These are phyloP conservation scores for Cladosporium austrohemisphaericum DNA, from an alignment of 2,329 filamentous ascomycete genomes.

Conservation along the genomic window DNA sequence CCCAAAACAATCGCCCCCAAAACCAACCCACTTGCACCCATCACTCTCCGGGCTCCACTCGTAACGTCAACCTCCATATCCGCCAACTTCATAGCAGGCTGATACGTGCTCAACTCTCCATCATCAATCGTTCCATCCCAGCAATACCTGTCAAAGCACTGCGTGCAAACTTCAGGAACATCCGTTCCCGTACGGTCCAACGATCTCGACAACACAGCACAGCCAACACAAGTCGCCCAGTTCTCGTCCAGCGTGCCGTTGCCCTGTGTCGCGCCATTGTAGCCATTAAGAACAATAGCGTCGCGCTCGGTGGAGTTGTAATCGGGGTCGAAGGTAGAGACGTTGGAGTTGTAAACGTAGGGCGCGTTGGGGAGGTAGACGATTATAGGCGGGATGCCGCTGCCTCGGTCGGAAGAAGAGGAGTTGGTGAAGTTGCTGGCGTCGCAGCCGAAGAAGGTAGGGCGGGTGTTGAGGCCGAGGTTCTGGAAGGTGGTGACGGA, in stretches of 20 bases:
- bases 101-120: constrained; percentile 22
- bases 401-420: background rate
- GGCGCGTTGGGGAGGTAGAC: constrained; percentile 73
- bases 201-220: constrained; percentile 76
- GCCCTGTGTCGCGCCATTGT: constrained; percentile 74
- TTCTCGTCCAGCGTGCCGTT: constrained; percentile 67
- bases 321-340: constrained; percentile 67
- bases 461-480: constrained; percentile 66
- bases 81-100: constrained; percentile 27
- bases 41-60: constrained; percentile 13
- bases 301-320: constrained; percentile 68
- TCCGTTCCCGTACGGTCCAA: constrained; percentile 65
- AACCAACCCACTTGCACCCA: no score
- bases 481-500: constrained; percentile 76
- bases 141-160: constrained; percentile 81
- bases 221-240: constrained; percentile 83
- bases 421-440: constrained; percentile 56
- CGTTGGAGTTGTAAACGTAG: constrained; percentile 72
- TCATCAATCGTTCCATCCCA: constrained; percentile 73
- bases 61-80: constrained; percentile 16
- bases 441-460: constrained; percentile 76
- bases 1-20: background rate
- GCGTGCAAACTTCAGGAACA: constrained; percentile 66
- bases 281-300: constrained; percentile 80
- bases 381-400: constrained; percentile 59